A percentile compares a stretch with the other conserved stretches of the same genome.
These are phyloP conservation scores for Citrus glauca DNA, from an alignment of 345 rosid species.

Conservation along the genomic window DNA sequence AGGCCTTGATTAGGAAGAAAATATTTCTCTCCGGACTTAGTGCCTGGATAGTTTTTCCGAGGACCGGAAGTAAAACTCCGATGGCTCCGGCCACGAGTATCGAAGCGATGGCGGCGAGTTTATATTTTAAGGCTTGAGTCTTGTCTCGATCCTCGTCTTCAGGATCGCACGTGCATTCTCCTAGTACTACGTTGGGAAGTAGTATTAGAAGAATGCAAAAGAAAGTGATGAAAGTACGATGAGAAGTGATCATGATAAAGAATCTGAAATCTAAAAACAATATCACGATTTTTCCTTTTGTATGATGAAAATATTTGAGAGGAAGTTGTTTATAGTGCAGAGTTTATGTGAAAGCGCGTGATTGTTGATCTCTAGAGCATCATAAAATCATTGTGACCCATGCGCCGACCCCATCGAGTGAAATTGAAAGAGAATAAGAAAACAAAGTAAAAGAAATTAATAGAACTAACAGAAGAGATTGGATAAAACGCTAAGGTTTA, in stretches of 20 bases:
- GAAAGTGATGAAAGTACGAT: background rate
- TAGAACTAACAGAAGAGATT: too few relatives aligned
- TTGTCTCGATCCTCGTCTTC: background rate
- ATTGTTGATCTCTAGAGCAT: too few relatives aligned
- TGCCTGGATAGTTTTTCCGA: conserved; percentile 32
- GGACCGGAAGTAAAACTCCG: conserved; percentile 49
- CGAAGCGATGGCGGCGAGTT: conserved; percentile 36
- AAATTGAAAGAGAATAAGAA: too few relatives aligned
- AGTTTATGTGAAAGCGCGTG: too few relatives aligned
- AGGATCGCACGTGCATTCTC: conserved; percentile 25
- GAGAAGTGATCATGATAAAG: background rate
- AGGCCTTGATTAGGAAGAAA: conserved; percentile 47
- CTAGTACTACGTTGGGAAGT: conserved; percentile 7
- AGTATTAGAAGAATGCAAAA: background rate
- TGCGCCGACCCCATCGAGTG: too few relatives aligned
- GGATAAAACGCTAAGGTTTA: too few relatives aligned
- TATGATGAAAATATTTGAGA: background rate
- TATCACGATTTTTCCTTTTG: background rate
- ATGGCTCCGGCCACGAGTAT: conserved; percentile 46
- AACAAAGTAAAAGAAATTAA: too few relatives aligned
- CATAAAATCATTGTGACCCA: too few relatives aligned
- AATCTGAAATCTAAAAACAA: background rate
- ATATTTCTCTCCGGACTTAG: conserved; percentile 35
- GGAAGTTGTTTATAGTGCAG: too few relatives aligned
- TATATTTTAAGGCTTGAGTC: conserved; percentile 27